Percentiles rank a stretch among this genome's conserved stretches.
Conservation (phyloP, 2,329 filamentous ascomycete species). For the Phyllosticta citribraziliensis region DNA sequence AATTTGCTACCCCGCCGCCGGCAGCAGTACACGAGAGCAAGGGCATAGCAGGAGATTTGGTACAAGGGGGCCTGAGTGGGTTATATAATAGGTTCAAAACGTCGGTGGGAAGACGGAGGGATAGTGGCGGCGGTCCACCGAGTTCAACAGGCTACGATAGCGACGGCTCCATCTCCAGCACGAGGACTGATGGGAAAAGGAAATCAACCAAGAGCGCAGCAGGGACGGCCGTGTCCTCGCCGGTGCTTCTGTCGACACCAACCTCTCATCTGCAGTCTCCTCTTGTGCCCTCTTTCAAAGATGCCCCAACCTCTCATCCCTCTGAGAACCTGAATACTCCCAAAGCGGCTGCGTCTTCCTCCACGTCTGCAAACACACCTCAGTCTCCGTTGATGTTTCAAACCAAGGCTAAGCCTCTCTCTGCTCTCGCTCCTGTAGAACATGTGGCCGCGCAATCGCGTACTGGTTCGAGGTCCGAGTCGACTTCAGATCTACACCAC, state of each 20-base stretch:
- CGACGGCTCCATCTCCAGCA: slow-evolving; percentile 19
- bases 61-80: slow-evolving; percentile 80
- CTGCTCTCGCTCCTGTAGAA: slow-evolving; percentile 14
- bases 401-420: slow-evolving; percentile 21
- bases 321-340: slow-evolving; percentile 12
- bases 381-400: slow-evolving; percentile 19
- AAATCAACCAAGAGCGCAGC: slow-evolving; percentile 19
- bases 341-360: slow-evolving; percentile 13
- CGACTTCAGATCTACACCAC: slow-evolving; percentile 3
- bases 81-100: slow-evolving; percentile 79
- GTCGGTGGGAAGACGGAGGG: slow-evolving; percentile 63
- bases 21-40: slow-evolving; percentile 56
- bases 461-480: slow-evolving; percentile 5
- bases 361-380: slow-evolving; percentile 21
- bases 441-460: slow-evolving; percentile 1
- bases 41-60: slow-evolving; percentile 58
- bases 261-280: slow-evolving; percentile 31
- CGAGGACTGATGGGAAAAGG: slow-evolving; percentile 14
- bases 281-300: slow-evolving; percentile 25
- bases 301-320: slow-evolving; percentile 19
- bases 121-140: slow-evolving; percentile 32
- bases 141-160: slow-evolving; percentile 24
- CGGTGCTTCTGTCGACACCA: slow-evolving; percentile 25
- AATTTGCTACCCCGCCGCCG: slow-evolving; percentile 65
- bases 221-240: slow-evolving; percentile 25